Conservation (phyloP, 352 stramenopile genomes). For the Aphanomyces stellatus region DNA sequence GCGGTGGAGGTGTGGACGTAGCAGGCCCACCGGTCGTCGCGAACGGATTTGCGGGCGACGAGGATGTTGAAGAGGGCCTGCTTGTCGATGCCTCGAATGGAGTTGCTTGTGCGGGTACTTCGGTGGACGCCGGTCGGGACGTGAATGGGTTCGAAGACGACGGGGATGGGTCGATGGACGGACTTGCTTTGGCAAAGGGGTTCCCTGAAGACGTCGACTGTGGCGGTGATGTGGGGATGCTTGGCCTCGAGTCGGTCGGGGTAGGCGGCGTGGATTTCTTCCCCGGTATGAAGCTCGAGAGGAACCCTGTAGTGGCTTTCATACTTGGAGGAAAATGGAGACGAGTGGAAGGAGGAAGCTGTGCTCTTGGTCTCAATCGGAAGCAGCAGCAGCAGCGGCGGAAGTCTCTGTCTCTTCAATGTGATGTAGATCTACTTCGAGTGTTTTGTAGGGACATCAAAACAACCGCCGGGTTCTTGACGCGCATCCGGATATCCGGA, state of each 20-base stretch:
- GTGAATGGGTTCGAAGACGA: not conserved
- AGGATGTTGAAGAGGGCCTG: not conserved
- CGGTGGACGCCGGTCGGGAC: no score
- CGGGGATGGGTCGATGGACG: not conserved
- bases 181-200: no score
- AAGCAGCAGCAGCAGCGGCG: not conserved
- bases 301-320: slow-evolving; percentile 10
- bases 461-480: not conserved
- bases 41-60: not conserved
- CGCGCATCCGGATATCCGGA: not conserved
- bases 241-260: not conserved
- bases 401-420: not conserved
- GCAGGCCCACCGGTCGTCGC: no score
- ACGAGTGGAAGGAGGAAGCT: not conserved
- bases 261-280: slow-evolving; percentile 14
- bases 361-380: not conserved
- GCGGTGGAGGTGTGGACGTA: no score
- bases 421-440: not conserved
- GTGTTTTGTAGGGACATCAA: not conserved
- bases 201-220: not conserved
- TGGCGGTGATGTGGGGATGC: not conserved
- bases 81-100: not conserved
- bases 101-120: not conserved
- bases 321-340: not conserved
- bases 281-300: slow-evolving; percentile 18